phyloP scores from a whole-genome alignment of 345 rosid species.

The Arabis hirsuta region DNA sequence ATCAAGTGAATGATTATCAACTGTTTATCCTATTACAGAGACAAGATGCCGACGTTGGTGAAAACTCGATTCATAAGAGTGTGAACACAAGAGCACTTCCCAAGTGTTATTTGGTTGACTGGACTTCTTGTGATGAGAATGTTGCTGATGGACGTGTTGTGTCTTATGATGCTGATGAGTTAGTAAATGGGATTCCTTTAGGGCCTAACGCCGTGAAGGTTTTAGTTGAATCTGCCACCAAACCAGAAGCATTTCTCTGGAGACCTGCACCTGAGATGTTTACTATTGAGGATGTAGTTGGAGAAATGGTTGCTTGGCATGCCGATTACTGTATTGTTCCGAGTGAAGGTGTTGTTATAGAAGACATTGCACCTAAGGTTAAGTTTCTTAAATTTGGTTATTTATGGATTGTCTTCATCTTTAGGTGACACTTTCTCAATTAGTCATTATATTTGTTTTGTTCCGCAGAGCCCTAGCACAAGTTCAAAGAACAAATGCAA shows the following conservation, averaged over 20 bases:
- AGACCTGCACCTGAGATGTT: no score
- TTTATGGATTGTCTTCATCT: not conserved
- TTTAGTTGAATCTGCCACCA: not conserved
- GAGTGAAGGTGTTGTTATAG: not conserved
- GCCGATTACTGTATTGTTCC: no score
- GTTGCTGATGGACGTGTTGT: not conserved
- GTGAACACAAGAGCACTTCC: constrained; percentile 11
- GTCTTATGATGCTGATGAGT: not conserved
- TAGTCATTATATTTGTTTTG: not conserved
- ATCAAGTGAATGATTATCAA: no score
- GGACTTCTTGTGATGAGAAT: not conserved
- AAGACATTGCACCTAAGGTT: not conserved
- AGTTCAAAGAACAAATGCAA: constrained; percentile 2
- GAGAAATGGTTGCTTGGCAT: no score
- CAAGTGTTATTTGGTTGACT: constrained; percentile 10
- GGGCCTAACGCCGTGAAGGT: not conserved
- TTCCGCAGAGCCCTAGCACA: not conserved
- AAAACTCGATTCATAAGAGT: not conserved
- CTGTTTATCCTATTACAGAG: not conserved
- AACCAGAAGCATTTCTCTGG: not conserved
- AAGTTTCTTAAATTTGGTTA: not conserved
- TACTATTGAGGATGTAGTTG: no score
- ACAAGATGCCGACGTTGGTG: not conserved
- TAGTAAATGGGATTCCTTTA: not conserved
- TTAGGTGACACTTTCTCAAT: not conserved